Evolutionary conservation across 2,329 filamentous ascomycete genomes (phyloP).

Genomic region (Chaetomium olivaceum): DNA sequence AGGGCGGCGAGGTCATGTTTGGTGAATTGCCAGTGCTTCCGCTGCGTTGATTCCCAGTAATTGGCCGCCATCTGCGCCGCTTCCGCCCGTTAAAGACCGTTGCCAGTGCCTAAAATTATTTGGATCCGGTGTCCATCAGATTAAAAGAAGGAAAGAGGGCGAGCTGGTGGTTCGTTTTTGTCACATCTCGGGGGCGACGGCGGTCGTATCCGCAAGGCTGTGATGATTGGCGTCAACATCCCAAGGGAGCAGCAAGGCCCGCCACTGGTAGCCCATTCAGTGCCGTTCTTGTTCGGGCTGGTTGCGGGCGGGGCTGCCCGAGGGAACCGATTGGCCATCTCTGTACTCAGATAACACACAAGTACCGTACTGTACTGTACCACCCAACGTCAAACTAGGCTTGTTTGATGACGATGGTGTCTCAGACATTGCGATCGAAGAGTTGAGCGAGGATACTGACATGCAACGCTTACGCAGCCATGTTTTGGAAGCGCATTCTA

Average conservation of each 20-base stretch:
- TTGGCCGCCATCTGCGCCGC: conserved; percentile 75
- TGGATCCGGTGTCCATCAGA: background rate
- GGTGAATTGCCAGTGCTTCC: conserved; percentile 86
- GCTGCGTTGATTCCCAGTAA: conserved; percentile 95
- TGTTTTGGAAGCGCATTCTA: background rate
- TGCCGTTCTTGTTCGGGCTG: background rate
- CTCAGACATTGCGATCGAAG: background rate
- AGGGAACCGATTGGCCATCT: background rate
- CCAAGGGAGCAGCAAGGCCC: conserved; percentile 2
- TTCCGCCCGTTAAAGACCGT: conserved; percentile 7
- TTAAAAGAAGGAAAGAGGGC: background rate
- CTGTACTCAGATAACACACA: background rate
- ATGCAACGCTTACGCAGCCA: background rate
- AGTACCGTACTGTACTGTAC: background rate
- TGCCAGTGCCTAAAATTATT: conserved; percentile 5
- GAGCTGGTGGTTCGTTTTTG: conserved; percentile 1
- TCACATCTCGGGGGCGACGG: background rate
- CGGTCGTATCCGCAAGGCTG: conserved; percentile 1
- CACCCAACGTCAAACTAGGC: background rate
- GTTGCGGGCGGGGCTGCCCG: background rate
- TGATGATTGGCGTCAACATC: background rate
- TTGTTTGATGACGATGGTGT: conserved; percentile 1
- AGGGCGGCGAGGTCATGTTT: conserved; percentile 75
- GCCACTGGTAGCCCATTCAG: background rate
- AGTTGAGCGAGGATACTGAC: background rate